Evolutionary conservation across 768 basidiomycete genomes (phyloP).

Genomic region (Daedaleopsis nitida): DNA sequence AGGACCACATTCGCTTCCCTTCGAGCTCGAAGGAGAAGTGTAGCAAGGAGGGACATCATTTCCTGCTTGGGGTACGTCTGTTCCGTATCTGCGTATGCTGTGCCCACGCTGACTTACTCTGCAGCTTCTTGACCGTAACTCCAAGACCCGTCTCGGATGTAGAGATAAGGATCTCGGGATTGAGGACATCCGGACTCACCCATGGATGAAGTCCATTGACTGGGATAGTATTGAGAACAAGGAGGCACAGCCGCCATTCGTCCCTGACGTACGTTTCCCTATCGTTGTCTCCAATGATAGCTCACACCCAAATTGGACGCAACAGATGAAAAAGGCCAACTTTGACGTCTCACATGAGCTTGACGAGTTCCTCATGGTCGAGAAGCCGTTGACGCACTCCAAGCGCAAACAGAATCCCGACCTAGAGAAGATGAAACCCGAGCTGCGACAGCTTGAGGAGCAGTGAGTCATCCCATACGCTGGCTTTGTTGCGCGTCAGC

Average conservation of each 20-base stretch:
- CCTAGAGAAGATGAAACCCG: conserved; percentile 86
- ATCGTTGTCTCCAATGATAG: neutral
- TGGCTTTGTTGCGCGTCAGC: neutral
- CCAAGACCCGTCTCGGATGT: conserved; percentile 79
- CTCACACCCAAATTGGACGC: neutral
- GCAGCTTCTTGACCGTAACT: conserved; percentile 85
- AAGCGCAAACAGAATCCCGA: conserved; percentile 94
- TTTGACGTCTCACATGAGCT: conserved; percentile 98
- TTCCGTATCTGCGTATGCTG: conserved; percentile 6
- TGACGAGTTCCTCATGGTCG: conserved; percentile 95
- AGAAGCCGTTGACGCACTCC: conserved; percentile 94
- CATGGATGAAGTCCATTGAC: conserved; percentile 83
- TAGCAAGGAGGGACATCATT: conserved; percentile 66
- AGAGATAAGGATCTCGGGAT: conserved; percentile 67
- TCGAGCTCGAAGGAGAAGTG: conserved; percentile 62
- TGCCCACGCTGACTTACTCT: neutral
- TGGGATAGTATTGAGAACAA: conserved; percentile 81
- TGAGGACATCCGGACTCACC: conserved; percentile 76
- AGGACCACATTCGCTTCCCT: conserved; percentile 78
- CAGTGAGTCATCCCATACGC: conserved; percentile 55
- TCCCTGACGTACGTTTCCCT: conserved; percentile 73
- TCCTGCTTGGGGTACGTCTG: conserved; percentile 63
- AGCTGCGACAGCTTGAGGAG: conserved; percentile 90
- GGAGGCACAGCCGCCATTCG: conserved; percentile 75
- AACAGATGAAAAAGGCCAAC: conserved; percentile 92